Conservation (phyloP, 257 asterid genomes). For the Nicotiana benthamiana region DNA sequence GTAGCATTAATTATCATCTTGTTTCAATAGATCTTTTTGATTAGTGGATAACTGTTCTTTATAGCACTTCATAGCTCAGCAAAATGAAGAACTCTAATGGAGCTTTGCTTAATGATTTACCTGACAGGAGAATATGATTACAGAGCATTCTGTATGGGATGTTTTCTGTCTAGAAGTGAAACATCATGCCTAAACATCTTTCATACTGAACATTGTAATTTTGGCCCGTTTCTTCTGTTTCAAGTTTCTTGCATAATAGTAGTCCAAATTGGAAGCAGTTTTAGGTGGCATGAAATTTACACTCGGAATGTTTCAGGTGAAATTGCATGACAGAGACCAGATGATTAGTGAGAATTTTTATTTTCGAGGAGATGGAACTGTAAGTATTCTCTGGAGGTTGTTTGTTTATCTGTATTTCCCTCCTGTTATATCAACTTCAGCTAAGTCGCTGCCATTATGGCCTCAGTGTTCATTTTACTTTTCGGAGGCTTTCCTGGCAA, state of each 20-base stretch:
- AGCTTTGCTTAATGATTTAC: background rate
- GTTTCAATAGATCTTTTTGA: background rate
- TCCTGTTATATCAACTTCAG: background rate
- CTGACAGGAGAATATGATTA: background rate
- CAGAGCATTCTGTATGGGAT: background rate
- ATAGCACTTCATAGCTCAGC: background rate
- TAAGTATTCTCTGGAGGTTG: slow-evolving; percentile 29
- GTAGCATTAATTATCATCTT: background rate
- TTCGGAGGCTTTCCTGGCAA: slow-evolving; percentile 48
- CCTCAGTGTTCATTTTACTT: slow-evolving; percentile 69
- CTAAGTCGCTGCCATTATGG: background rate
- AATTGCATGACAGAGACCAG: slow-evolving; percentile 63
- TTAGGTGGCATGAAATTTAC: slow-evolving; percentile 8
- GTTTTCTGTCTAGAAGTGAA: background rate
- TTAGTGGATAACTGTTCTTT: background rate
- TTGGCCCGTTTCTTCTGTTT: background rate
- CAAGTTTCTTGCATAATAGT: slow-evolving; percentile 5
- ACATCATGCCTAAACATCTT: background rate
- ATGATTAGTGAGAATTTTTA: slow-evolving; percentile 60
- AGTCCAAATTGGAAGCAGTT: slow-evolving; percentile 7
- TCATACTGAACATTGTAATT: background rate
- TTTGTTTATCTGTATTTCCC: too few species aligned
- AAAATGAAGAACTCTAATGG: background rate
- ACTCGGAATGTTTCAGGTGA: slow-evolving; percentile 43
- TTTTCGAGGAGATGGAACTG: slow-evolving; percentile 77